Evolutionary conservation across 2,329 filamentous ascomycete genomes (phyloP), one percentile per base, ranked within the genome.

Genomic region (Sclerotinia subarctica): DNA sequence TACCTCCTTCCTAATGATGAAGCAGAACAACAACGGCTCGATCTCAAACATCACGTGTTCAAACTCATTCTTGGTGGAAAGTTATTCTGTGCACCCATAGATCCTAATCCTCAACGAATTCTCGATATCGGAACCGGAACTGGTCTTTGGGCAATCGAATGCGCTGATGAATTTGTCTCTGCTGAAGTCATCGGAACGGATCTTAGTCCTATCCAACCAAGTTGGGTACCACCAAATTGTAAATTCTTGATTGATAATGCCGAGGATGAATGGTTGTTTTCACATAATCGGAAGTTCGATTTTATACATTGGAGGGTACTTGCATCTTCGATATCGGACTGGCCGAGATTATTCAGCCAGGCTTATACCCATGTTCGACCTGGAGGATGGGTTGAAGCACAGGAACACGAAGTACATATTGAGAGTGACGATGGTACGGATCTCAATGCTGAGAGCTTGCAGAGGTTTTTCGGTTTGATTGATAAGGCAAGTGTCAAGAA

Each of bases 221-320:
- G 80, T 38, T 84, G 82, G 78, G 83, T 88, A 4, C 86, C 87
- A 1, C 79, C 81, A 38, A 90, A 90, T 72, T 67, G 65, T 62
- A 82, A 84, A 68, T 90, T 90, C 72, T 81, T 88, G 67, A 83
- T 90, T 47, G 88, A 91, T 74, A 88, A 91, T 74, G 84, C 85
- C 47, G 86, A 88, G 74, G 81, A 84, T n/a, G 73, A 76, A 26
- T 81, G 80, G 80, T 75, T 86, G 21, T 81, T 86, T 69, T 82
- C 83, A 6, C 73, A 76, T 5, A 82, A 86, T 69, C 80, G 83
- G 15, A 46, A 56, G 64, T 88, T 87, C 66, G 86, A 89, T 74
- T 87, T 86, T 69, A 82, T 89, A 46, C 86, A 88, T 73, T 82
- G 83, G n/a, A 81, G 87, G 3, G 82, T 85, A 67, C 83, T 84